A percentile compares a stretch with the other conserved stretches of the same genome.
phyloP scores from a whole-genome alignment of 345 rosid species.

The Luvunga scandens region DNA sequence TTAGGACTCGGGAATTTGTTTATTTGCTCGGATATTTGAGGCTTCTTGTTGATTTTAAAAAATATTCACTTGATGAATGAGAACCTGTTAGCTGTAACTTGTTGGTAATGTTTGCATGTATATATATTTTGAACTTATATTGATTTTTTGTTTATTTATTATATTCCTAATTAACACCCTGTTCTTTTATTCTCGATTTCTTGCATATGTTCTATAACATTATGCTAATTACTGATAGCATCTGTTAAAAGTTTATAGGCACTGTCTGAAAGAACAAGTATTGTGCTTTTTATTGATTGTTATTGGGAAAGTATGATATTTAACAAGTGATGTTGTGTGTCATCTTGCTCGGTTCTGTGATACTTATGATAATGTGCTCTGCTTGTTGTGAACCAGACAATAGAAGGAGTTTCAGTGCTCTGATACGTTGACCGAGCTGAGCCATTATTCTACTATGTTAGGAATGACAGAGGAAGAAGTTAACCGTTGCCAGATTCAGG shows the following conservation, averaged over 20 bases:
- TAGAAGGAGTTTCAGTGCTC: background rate
- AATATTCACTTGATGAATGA: too few species aligned
- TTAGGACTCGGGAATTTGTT: too few species aligned
- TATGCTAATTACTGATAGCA: background rate
- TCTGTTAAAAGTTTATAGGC: background rate
- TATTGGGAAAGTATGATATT: too few species aligned
- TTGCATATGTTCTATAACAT: background rate
- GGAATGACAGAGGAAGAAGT: constrained; percentile 72
- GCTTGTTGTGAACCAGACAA: background rate
- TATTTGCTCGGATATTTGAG: too few species aligned
- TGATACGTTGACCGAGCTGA: too few species aligned
- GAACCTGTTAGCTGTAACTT: too few species aligned
- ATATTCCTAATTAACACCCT: background rate
- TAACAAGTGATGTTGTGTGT: too few species aligned
- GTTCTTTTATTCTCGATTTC: background rate
- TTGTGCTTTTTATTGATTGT: background rate
- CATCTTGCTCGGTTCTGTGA: background rate
- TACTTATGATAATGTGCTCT: background rate
- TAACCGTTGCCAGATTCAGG: constrained; percentile 78
- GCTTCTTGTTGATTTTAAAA: too few species aligned
- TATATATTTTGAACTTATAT: too few species aligned
- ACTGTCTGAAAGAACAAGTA: background rate
- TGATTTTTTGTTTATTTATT: background rate
- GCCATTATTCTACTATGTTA: background rate
- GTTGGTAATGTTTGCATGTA: too few species aligned